Percentiles rank a stretch among this genome's conserved stretches.
phyloP scores from a whole-genome alignment of 306 rosid species.

The Quillaja saponaria region DNA sequence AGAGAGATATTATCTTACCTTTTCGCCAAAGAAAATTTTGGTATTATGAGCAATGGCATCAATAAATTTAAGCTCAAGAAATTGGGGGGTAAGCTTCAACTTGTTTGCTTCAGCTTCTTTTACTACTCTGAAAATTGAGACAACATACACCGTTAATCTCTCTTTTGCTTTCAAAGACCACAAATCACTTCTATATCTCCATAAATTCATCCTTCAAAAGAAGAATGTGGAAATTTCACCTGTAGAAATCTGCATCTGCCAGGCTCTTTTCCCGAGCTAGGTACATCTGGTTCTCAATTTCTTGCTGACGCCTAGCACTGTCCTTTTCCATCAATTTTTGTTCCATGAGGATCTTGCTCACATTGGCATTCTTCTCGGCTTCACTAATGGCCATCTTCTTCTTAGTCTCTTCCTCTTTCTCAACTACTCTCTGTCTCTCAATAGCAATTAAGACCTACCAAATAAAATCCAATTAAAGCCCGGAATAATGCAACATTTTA shows the following conservation, averaged over 20 bases:
- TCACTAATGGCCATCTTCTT: constrained; percentile 96
- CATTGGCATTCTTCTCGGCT: constrained; percentile 92
- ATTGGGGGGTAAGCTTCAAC: constrained; percentile 90
- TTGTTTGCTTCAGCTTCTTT: constrained; percentile 92
- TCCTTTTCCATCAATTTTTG: constrained; percentile 77
- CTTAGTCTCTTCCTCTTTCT: constrained; percentile 81
- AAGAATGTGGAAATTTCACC: constrained; percentile 44
- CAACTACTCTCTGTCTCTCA: constrained; percentile 75
- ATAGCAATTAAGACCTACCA: constrained; percentile 79
- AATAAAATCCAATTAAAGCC: constrained; percentile 25
- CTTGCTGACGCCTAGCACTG: constrained; percentile 65
- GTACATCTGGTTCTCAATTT: constrained; percentile 82
- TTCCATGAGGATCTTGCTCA: constrained; percentile 89
- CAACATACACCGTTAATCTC: constrained; percentile 14
- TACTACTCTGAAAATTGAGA: constrained; percentile 45
- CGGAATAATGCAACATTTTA: too few relatives aligned
- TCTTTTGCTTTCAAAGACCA: constrained; percentile 10
- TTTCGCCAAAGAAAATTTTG: constrained; percentile 92
- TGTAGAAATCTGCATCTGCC: constrained; percentile 80
- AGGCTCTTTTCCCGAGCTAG: constrained; percentile 73
- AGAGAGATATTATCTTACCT: constrained; percentile 48
- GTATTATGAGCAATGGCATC: constrained; percentile 84
- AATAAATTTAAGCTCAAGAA: constrained; percentile 80
- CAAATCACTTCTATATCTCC: not conserved
- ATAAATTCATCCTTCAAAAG: constrained; percentile 2